Conservation (phyloP, 768 basidiomycete species). For the Omphalotus guepiniiformis region DNA sequence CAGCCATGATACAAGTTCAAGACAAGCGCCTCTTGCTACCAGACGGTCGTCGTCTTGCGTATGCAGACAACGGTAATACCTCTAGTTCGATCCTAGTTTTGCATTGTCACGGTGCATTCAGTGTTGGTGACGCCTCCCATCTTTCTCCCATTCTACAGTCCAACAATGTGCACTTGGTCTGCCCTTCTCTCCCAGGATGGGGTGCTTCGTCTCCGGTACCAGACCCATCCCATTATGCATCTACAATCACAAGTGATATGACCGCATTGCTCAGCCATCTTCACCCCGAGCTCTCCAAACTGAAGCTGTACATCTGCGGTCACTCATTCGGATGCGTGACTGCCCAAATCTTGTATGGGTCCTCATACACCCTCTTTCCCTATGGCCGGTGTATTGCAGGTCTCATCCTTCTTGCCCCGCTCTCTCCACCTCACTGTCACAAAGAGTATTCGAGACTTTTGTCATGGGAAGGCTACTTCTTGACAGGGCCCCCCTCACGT, state of each 20-base stretch:
- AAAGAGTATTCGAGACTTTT: slow-evolving; percentile 40
- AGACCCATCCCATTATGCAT: slow-evolving; percentile 30
- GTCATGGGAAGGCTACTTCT: slow-evolving; percentile 43
- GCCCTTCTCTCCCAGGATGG: slow-evolving; percentile 58
- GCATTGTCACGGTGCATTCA: slow-evolving; percentile 54
- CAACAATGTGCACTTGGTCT: slow-evolving; percentile 40
- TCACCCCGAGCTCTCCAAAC: slow-evolving; percentile 35
- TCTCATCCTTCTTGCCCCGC: slow-evolving; percentile 42
- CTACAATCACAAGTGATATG: slow-evolving; percentile 40
- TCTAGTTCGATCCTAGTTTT: slow-evolving; percentile 46
- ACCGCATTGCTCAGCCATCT: slow-evolving; percentile 45
- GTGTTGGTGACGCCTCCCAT: slow-evolving; percentile 38
- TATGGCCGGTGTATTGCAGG: slow-evolving; percentile 41
- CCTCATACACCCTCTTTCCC: slow-evolving; percentile 47
- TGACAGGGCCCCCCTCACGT: slow-evolving; percentile 40
- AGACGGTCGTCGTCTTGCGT: slow-evolving; percentile 49
- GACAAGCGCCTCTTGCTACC: slow-evolving; percentile 35
- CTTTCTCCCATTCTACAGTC: slow-evolving; percentile 31
- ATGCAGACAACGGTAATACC: slow-evolving; percentile 47
- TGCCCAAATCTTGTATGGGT: slow-evolving; percentile 55
- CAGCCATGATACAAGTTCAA: slow-evolving; percentile 25
- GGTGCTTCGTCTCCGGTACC: slow-evolving; percentile 44
- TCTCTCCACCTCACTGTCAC: slow-evolving; percentile 45
- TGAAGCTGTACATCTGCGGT: slow-evolving; percentile 48
- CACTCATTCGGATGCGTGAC: slow-evolving; percentile 51